These are phyloP conservation scores for Coemansia sp. DNA, from an alignment of 192 early-diverging fungal species.

Conservation along the genomic window DNA sequence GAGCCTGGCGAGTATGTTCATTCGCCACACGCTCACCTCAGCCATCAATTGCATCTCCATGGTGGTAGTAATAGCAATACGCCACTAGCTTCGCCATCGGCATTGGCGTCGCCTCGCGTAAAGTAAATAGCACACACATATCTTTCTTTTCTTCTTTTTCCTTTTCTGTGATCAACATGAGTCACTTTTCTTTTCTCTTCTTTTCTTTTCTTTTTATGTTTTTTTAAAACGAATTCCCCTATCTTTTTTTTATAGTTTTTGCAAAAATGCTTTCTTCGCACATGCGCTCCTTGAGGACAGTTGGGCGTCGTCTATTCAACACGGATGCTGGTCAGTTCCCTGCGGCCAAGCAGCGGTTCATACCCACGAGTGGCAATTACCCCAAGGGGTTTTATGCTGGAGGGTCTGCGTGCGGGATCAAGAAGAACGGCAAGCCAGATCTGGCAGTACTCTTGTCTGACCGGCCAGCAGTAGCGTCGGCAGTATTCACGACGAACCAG, in stretches of 20 bases:
- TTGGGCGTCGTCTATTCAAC: slow-evolving; percentile 22
- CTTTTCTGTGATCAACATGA: not conserved
- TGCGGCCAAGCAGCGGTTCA: slow-evolving; percentile 62
- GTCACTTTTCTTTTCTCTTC: not conserved
- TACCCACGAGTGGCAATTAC: slow-evolving; percentile 78
- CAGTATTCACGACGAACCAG: slow-evolving; percentile 91
- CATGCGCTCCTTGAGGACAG: slow-evolving; percentile 9
- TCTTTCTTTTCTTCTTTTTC: not conserved
- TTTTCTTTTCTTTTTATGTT: slow-evolving; percentile 7
- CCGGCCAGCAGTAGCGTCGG: slow-evolving; percentile 72
- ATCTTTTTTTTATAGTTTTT: not conserved
- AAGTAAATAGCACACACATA: slow-evolving; percentile 13
- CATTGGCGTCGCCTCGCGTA: slow-evolving; percentile 34
- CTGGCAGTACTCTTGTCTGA: slow-evolving; percentile 79
- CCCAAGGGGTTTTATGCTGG: slow-evolving; percentile 83
- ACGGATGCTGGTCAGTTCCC: slow-evolving; percentile 48
- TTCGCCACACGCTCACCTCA: not conserved
- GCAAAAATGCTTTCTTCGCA: slow-evolving; percentile 26
- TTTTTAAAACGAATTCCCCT: not conserved
- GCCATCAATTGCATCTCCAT: slow-evolving; percentile 9
- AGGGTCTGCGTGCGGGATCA: slow-evolving; percentile 77
- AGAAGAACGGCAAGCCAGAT: slow-evolving; percentile 80
- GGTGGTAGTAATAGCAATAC: not conserved
- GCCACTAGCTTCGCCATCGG: slow-evolving; percentile 13
- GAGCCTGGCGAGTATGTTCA: slow-evolving; percentile 13